Evolutionary conservation across 2,329 filamentous ascomycete genomes (phyloP).

Genomic region (Botryosphaeria agaves): DNA sequence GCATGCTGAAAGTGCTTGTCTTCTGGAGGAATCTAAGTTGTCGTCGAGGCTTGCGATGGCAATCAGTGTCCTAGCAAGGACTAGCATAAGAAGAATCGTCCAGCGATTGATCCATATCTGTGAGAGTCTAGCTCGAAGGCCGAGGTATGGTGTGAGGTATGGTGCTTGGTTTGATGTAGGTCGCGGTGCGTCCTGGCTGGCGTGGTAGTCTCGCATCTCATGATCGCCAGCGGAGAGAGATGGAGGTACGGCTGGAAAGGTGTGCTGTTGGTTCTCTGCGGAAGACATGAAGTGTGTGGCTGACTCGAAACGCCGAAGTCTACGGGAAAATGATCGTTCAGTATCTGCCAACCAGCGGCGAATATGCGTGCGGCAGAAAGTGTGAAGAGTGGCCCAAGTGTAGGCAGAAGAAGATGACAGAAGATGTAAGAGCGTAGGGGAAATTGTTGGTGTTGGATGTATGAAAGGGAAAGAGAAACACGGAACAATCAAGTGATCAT

Average conservation of each 20-base stretch:
- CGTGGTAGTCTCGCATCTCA: slow-evolving; percentile 44
- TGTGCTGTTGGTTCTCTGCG: slow-evolving; percentile 34
- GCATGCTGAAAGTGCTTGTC: slow-evolving; percentile 74
- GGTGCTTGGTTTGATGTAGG: slow-evolving; percentile 44
- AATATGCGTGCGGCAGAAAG: not conserved
- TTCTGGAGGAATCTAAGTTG: slow-evolving; percentile 58
- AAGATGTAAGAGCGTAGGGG: not conserved
- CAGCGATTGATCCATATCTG: slow-evolving; percentile 97
- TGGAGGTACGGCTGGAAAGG: slow-evolving; percentile 37
- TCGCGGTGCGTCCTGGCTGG: slow-evolving; percentile 35
- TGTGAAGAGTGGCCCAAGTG: slow-evolving; percentile 5
- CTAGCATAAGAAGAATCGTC: slow-evolving; percentile 77
- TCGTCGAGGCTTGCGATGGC: slow-evolving; percentile 55
- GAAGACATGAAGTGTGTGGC: slow-evolving; percentile 24
- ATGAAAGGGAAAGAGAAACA: not conserved
- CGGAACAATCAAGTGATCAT: not conserved
- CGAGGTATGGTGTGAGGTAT: slow-evolving; percentile 77
- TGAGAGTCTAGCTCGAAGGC: slow-evolving; percentile 72
- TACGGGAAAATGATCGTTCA: not conserved
- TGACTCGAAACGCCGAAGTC: slow-evolving; percentile 2
- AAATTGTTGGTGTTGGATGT: not conserved
- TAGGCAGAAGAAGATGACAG: slow-evolving; percentile 1
- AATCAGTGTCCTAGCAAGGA: slow-evolving; percentile 66
- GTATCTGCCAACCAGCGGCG: slow-evolving; percentile 1
- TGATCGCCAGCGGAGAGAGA: slow-evolving; percentile 42